These are phyloP conservation scores for Coemansia brasiliensis DNA, from an alignment of 192 early-diverging fungal genomes.

Conservation along the genomic window DNA sequence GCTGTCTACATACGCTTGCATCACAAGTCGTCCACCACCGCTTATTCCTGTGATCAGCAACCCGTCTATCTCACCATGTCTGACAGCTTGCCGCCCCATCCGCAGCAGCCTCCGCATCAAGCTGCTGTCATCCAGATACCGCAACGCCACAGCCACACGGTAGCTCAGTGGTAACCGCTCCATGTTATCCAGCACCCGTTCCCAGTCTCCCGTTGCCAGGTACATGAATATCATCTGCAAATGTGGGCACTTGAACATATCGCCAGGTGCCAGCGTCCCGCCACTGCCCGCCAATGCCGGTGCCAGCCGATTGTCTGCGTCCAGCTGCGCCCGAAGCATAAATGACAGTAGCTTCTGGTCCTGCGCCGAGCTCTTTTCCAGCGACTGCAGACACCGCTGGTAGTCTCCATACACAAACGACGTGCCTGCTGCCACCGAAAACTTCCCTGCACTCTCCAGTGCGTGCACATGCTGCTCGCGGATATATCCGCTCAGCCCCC, in stretches of 20 bases:
- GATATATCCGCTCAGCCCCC: constrained; percentile 50
- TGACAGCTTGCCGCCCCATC: constrained; percentile 56
- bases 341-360: constrained; percentile 80
- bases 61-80: constrained; percentile 74
- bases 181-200: constrained; percentile 66
- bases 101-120: constrained; percentile 63
- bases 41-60: constrained; percentile 82
- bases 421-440: constrained; percentile 83
- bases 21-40: constrained; percentile 65
- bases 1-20: constrained; percentile 78
- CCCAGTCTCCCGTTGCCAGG: constrained; percentile 82
- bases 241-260: constrained; percentile 63
- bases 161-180: constrained; percentile 73
- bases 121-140: constrained; percentile 79
- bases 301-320: constrained; percentile 60
- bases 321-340: constrained; percentile 47
- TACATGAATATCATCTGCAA: constrained; percentile 86
- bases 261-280: constrained; percentile 14
- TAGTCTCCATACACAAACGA: constrained; percentile 83
- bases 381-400: constrained; percentile 70
- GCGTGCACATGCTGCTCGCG: constrained; percentile 52
- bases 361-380: constrained; percentile 29
- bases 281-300: constrained; percentile 19
- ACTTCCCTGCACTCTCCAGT: constrained; percentile 67
- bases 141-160: constrained; percentile 79